Percentiles rank a stretch among this genome's conserved stretches.
Evolutionary conservation across 2,329 filamentous ascomycete genomes (phyloP).

Genomic region (Exserohilum rostratum): DNA sequence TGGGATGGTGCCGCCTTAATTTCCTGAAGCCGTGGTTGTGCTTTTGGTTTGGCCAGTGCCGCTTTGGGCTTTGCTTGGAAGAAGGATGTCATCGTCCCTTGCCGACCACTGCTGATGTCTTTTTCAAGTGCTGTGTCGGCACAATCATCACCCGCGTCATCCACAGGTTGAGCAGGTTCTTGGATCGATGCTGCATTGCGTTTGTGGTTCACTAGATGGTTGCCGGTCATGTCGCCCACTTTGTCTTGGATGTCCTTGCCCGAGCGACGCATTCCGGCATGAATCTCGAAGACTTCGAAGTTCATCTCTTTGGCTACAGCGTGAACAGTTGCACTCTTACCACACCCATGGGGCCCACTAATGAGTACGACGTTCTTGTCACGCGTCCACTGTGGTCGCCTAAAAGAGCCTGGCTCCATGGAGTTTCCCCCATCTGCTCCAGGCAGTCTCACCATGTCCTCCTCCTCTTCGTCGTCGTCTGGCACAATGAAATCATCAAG

Average conservation of each 20-base stretch:
- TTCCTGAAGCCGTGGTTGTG: conserved; percentile 18
- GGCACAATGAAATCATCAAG: conserved; percentile 46
- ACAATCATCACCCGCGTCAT: conserved; percentile 46
- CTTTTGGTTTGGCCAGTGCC: conserved; percentile 28
- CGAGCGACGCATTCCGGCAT: conserved; percentile 78
- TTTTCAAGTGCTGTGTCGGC: conserved; percentile 57
- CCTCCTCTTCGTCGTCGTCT: conserved; percentile 41
- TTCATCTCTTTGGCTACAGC: conserved; percentile 89
- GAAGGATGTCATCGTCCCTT: conserved; percentile 80
- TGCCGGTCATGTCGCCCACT: conserved; percentile 95
- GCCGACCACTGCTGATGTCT: conserved; percentile 71
- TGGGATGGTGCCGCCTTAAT: conserved; percentile 15
- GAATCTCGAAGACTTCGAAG: conserved; percentile 96
- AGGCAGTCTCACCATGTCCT: conserved; percentile 67
- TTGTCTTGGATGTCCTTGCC: conserved; percentile 90
- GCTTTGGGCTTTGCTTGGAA: conserved; percentile 61
- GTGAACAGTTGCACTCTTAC: conserved; percentile 91
- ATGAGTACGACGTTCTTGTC: conserved; percentile 79
- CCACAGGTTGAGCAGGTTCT: conserved; percentile 9
- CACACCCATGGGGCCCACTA: conserved; percentile 86
- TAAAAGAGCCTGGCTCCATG: conserved; percentile 39
- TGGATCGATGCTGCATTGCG: conserved; percentile 37
- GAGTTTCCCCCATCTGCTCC: conserved; percentile 68
- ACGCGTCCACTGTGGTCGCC: conserved; percentile 44
- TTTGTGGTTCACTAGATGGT: conserved; percentile 77